These are phyloP conservation scores for Sphaerulina vaccinii DNA, from an alignment of 2,329 filamentous ascomycete genomes.

Conservation along the genomic window DNA sequence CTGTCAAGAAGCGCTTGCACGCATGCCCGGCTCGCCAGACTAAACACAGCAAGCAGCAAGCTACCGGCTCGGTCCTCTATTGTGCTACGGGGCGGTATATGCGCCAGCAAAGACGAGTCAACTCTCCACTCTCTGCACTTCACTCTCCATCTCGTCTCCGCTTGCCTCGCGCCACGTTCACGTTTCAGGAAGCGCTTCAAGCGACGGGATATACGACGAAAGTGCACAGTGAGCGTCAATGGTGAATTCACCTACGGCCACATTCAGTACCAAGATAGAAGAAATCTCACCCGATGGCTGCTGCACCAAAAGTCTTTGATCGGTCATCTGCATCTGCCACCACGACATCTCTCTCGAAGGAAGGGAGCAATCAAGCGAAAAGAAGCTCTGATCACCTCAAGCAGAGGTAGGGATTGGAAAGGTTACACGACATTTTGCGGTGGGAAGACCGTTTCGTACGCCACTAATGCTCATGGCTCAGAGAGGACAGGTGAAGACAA, in stretches of 20 bases:
- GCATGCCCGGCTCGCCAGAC: slow-evolving; percentile 8
- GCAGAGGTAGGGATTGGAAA: background rate
- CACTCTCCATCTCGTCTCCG: slow-evolving; percentile 9
- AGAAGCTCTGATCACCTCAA: background rate
- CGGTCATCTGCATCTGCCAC: slow-evolving; percentile 12
- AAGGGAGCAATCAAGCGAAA: no score
- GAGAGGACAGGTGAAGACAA: background rate
- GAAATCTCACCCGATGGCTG: slow-evolving; percentile 9
- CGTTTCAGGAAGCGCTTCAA: no score
- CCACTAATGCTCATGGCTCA: background rate
- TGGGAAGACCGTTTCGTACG: slow-evolving; percentile 1
- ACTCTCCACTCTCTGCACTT: background rate
- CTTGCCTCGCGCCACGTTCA: background rate
- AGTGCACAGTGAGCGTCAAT: no score
- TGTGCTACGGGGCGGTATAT: background rate
- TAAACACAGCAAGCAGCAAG: background rate
- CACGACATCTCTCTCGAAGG: no score
- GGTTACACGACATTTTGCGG: slow-evolving; percentile 2
- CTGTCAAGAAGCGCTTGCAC: slow-evolving; percentile 25
- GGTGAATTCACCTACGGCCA: background rate
- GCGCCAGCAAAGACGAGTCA: background rate
- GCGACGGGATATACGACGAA: no score
- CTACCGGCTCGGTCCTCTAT: slow-evolving; percentile 1
- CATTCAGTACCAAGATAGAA: background rate
- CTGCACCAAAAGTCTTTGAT: slow-evolving; percentile 13